phyloP scores from a whole-genome alignment of 1,284 basidiomycete species.

The Puccinia coronata region DNA sequence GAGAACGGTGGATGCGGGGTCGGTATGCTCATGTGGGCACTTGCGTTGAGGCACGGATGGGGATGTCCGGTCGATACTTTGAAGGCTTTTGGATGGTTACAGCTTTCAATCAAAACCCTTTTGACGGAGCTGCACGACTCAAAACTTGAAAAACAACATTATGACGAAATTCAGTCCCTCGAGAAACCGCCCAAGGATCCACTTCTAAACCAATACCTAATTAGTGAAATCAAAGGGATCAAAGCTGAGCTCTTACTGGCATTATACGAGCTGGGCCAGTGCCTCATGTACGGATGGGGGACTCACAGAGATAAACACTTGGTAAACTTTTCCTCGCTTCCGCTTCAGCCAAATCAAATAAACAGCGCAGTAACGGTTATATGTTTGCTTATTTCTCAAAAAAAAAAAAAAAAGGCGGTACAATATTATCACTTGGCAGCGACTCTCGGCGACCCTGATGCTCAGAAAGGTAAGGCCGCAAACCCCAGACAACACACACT shows the following conservation, averaged over 20 bases:
- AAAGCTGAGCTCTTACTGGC: conserved; percentile 38
- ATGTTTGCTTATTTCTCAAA: no score
- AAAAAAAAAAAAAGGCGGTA: conserved; percentile 44
- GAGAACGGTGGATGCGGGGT: conserved; percentile 38
- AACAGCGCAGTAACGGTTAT: not conserved
- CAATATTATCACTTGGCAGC: conserved; percentile 45
- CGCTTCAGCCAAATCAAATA: not conserved
- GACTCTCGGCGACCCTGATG: conserved; percentile 36
- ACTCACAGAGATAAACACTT: conserved; percentile 35
- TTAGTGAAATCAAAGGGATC: conserved; percentile 31
- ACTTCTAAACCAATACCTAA: not conserved
- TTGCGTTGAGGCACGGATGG: conserved; percentile 46
- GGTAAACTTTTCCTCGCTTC: not conserved
- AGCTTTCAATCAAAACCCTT: conserved; percentile 34
- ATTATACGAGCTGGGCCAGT: conserved; percentile 48
- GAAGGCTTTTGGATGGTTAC: conserved; percentile 45
- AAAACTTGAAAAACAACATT: conserved; percentile 32
- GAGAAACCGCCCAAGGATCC: conserved; percentile 16
- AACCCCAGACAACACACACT: not conserved
- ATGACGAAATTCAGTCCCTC: conserved; percentile 10
- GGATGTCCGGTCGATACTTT: conserved; percentile 38
- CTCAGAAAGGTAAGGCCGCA: conserved; percentile 38
- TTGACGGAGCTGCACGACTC: conserved; percentile 18
- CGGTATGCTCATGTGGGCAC: conserved; percentile 48
- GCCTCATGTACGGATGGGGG: conserved; percentile 49